Percentiles rank a stretch among this genome's conserved stretches.
Evolutionary conservation across 2,329 filamentous ascomycete genomes (phyloP).

Genomic region (Stachybotrys chartarum): DNA sequence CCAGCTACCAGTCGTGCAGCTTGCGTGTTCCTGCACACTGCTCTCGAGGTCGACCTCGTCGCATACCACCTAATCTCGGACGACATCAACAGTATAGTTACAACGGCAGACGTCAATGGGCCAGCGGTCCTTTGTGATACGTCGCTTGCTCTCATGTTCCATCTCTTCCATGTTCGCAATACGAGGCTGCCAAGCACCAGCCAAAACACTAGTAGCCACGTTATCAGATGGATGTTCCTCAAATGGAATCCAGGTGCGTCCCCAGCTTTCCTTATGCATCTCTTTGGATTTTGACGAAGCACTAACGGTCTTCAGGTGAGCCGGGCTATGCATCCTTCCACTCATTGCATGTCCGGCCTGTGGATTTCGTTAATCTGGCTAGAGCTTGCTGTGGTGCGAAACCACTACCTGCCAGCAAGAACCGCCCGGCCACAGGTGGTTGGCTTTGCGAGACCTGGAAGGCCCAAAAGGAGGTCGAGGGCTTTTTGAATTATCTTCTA

Average conservation of each 20-base stretch:
- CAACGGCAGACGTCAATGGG: slow-evolving; percentile 73
- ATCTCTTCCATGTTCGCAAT: slow-evolving; percentile 59
- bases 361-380: slow-evolving; percentile 63
- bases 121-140: slow-evolving; percentile 75
- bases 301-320: slow-evolving; percentile 45
- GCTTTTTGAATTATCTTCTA: slow-evolving; percentile 47
- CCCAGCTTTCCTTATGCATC: neutral
- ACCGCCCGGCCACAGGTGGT: slow-evolving; percentile 36
- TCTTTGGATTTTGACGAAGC: neutral
- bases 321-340: slow-evolving; percentile 58
- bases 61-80: slow-evolving; percentile 60
- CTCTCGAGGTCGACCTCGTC: slow-evolving; percentile 61
- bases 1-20: slow-evolving; percentile 68
- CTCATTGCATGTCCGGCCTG: slow-evolving; percentile 54
- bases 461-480: slow-evolving; percentile 32
- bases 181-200: slow-evolving; percentile 62
- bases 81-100: slow-evolving; percentile 64
- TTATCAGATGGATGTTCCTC: slow-evolving; percentile 74
- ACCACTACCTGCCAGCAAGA: slow-evolving; percentile 19
- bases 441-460: slow-evolving; percentile 41
- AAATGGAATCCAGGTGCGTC: slow-evolving; percentile 73
- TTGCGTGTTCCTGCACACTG: slow-evolving; percentile 61
- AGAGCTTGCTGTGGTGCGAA: slow-evolving; percentile 56
- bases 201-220: slow-evolving; percentile 59
- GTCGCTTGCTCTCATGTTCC: slow-evolving; percentile 64